phyloP scores from a whole-genome alignment of 768 basidiomycete genomes.

The Inosperma sp. region DNA sequence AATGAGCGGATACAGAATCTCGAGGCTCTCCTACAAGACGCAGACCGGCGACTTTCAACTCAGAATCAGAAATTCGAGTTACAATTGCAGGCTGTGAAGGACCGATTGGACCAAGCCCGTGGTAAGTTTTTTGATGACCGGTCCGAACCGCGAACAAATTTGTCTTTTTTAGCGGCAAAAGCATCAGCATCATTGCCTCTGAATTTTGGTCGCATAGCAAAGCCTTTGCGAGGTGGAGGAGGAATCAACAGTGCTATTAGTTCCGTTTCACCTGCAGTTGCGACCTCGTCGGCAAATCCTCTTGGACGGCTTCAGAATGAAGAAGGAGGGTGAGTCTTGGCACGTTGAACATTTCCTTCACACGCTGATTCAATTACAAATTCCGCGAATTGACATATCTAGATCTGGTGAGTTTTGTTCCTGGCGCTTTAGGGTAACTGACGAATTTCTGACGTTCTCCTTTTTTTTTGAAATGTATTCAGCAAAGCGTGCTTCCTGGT shows the following conservation, averaged over 20 bases:
- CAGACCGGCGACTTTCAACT: constrained; percentile 84
- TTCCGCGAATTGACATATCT: constrained; percentile 12
- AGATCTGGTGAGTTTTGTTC: constrained; percentile 38
- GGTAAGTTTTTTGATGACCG: constrained; percentile 47
- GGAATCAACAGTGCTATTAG: constrained; percentile 48
- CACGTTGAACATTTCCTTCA: constrained; percentile 15
- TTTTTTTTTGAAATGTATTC: constrained; percentile 20
- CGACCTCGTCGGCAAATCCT: constrained; percentile 53
- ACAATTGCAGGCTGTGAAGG: constrained; percentile 87
- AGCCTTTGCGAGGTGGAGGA: constrained; percentile 92
- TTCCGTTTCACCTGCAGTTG: constrained; percentile 38
- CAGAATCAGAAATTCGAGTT: constrained; percentile 96
- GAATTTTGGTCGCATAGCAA: constrained; percentile 92
- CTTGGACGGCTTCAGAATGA: constrained; percentile 75
- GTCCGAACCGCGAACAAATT: background rate
- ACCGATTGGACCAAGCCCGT: constrained; percentile 87
- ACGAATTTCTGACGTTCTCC: constrained; percentile 18
- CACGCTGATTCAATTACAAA: constrained; percentile 10
- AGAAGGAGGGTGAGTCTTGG: constrained; percentile 57
- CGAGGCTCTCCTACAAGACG: constrained; percentile 87
- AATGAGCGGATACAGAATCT: constrained; percentile 98
- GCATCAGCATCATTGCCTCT: constrained; percentile 63
- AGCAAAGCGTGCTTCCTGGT: constrained; percentile 93
- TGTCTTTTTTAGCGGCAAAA: constrained; percentile 61
- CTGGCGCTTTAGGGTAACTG: constrained; percentile 17